These are phyloP conservation scores for Parasitella parasitica DNA, from an alignment of 371 early-diverging fungal genomes.

Conservation along the genomic window DNA sequence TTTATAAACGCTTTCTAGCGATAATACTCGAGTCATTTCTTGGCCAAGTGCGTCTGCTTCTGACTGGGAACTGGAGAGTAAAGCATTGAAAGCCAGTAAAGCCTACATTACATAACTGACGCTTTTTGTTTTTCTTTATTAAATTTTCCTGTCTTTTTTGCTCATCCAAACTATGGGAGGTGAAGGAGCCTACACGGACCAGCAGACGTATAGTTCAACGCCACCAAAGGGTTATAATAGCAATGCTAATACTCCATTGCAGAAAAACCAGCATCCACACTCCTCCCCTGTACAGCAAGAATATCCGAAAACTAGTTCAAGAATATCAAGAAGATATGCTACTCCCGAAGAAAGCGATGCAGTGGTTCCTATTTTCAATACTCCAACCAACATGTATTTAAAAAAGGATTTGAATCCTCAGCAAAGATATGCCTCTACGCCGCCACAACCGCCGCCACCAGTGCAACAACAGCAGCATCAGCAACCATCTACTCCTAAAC, in stretches of 20 bases:
- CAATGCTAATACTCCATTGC: background rate
- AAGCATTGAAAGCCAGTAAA: background rate
- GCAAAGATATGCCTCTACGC: background rate
- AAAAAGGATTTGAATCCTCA: conserved; percentile 1
- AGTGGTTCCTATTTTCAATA: conserved; percentile 19
- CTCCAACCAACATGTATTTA: conserved; percentile 24
- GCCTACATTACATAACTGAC: background rate
- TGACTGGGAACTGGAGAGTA: no score
- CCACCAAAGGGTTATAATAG: background rate
- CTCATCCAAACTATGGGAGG: background rate
- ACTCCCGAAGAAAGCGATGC: conserved; percentile 28
- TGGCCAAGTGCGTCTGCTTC: no score
- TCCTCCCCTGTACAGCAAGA: background rate
- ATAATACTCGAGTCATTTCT: no score
- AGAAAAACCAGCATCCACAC: background rate
- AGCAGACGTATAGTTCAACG: background rate
- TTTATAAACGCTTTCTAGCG: no score
- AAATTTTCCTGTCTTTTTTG: background rate
- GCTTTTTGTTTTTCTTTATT: background rate
- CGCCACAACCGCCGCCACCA: background rate
- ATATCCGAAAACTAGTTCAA: background rate
- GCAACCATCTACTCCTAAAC: background rate
- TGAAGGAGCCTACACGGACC: background rate
- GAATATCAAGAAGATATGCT: conserved; percentile 11
- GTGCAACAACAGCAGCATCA: background rate